A percentile compares a stretch with the other conserved stretches of the same genome.
Conservation (phyloP, 306 rosid species). For the Citrullus colocynthis region DNA sequence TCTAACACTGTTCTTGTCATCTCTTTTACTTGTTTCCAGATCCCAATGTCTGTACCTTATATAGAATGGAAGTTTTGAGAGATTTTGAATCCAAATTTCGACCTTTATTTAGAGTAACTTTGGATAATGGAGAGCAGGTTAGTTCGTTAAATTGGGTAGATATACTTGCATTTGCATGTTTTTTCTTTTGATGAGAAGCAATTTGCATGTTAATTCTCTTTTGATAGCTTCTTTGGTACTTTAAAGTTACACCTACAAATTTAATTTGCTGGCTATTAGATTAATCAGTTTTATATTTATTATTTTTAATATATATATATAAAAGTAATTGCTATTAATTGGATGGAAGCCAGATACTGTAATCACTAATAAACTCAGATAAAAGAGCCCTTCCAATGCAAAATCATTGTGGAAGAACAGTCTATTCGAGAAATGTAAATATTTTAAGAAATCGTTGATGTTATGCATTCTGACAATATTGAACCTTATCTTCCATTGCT, state of each 20-base stretch:
- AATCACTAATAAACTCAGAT: not conserved
- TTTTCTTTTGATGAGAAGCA: no score
- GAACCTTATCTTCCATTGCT: not conserved
- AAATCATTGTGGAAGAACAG: not conserved
- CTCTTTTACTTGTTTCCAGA: conserved; percentile 33
- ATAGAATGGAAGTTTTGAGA: conserved; percentile 92
- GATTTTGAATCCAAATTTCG: conserved; percentile 63
- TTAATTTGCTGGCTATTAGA: no score
- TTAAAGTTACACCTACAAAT: not conserved
- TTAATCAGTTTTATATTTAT: no score
- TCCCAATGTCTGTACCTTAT: conserved; percentile 32
- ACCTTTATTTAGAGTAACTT: conserved; percentile 79
- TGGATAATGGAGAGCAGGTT: conserved; percentile 86
- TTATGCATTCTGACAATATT: not conserved
- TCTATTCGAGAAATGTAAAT: not conserved
- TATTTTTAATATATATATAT: not conserved
- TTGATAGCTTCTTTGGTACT: not conserved
- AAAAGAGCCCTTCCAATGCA: not conserved
- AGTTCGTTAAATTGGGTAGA: conserved; percentile 15
- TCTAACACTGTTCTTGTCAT: not conserved
- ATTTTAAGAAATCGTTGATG: not conserved
- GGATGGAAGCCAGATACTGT: not conserved
- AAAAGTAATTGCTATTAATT: not conserved
- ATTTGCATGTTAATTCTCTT: not conserved
- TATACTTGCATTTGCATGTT: not conserved